Conservation (phyloP, 495 filamentous ascomycete species). For the Letharia lupina region DNA sequence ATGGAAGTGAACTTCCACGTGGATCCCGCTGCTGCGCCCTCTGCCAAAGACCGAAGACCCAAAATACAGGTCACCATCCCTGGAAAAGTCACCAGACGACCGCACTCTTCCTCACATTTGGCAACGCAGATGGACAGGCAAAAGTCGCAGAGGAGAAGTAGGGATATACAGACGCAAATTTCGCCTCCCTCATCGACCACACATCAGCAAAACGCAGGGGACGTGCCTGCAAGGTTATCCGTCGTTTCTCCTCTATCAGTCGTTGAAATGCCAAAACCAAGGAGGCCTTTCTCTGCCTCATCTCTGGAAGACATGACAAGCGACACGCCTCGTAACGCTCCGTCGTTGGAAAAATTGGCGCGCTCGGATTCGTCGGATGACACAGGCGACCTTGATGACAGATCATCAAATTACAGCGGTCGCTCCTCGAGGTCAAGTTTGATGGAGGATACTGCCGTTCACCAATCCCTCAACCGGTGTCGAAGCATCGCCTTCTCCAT, state of each 20-base stretch:
- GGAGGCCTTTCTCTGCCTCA: conserved; percentile 26
- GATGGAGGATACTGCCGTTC: conserved; percentile 17
- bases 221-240: conserved; percentile 22
- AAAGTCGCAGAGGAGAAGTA: conserved; percentile 15
- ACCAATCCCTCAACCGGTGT: conserved; percentile 8
- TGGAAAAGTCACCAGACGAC: conserved; percentile 16
- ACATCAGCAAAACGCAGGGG: conserved; percentile 10
- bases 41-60: conserved; percentile 23
- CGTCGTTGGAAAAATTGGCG: conserved; percentile 13
- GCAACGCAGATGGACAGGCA: conserved; percentile 19
- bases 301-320: conserved; percentile 27
- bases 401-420: conserved; percentile 27
- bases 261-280: conserved; percentile 30
- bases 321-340: conserved; percentile 16
- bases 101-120: conserved; percentile 20
- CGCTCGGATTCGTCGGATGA: conserved; percentile 27
- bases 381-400: conserved; percentile 24
- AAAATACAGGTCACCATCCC: conserved; percentile 28
- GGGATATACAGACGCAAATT: conserved; percentile 13
- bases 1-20: conserved; percentile 23
- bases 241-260: conserved; percentile 28
- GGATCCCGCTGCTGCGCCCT: conserved; percentile 14
- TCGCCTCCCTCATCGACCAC: conserved; percentile 25
- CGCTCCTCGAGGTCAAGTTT: conserved; percentile 29
- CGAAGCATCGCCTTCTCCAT: conserved; percentile 33